Percentiles rank a stretch among this genome's conserved stretches.
Evolutionary conservation across 768 basidiomycete genomes (phyloP).

Genomic region (Pleurotus tuber-regium): DNA sequence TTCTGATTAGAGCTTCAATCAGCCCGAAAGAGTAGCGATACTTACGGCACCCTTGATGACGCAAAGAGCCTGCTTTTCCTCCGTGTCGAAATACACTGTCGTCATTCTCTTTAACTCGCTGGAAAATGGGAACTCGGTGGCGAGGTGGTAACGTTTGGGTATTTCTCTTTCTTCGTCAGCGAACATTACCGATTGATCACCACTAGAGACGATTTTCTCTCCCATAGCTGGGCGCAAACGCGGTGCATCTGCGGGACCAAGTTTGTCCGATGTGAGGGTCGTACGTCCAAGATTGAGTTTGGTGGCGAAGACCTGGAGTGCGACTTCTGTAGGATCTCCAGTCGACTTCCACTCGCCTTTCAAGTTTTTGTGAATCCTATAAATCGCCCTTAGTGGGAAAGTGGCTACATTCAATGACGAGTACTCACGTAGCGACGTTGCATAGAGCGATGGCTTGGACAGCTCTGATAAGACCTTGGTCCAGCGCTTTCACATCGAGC

Average conservation of each 20-base stretch:
- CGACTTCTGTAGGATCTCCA: constrained; percentile 56
- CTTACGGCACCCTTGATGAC: constrained; percentile 37
- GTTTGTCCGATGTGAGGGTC: constrained; percentile 24
- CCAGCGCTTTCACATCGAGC: constrained; percentile 18
- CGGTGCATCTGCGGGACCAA: constrained; percentile 17
- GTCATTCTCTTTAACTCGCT: constrained; percentile 53
- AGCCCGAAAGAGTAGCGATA: not conserved
- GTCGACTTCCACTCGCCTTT: constrained; percentile 46
- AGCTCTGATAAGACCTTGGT: constrained; percentile 25
- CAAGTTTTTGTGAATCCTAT: constrained; percentile 33
- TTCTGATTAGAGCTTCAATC: not conserved
- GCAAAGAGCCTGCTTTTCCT: constrained; percentile 21
- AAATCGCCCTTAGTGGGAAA: no score
- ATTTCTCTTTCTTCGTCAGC: constrained; percentile 21
- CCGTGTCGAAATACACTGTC: constrained; percentile 30
- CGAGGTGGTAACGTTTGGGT: constrained; percentile 29
- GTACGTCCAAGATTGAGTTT: constrained; percentile 42
- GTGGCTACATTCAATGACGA: not conserved
- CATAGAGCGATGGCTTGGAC: constrained; percentile 32
- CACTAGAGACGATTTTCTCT: constrained; percentile 12
- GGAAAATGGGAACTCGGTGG: constrained; percentile 44
- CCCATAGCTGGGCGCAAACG: constrained; percentile 29
- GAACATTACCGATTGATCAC: not conserved
- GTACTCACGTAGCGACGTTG: constrained; percentile 34
- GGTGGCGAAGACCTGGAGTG: constrained; percentile 51